Evolutionary conservation across 2,329 filamentous ascomycete species (phyloP), one percentile per base, ranked within the genome.

Genomic region (Geosmithia morbida): DNA sequence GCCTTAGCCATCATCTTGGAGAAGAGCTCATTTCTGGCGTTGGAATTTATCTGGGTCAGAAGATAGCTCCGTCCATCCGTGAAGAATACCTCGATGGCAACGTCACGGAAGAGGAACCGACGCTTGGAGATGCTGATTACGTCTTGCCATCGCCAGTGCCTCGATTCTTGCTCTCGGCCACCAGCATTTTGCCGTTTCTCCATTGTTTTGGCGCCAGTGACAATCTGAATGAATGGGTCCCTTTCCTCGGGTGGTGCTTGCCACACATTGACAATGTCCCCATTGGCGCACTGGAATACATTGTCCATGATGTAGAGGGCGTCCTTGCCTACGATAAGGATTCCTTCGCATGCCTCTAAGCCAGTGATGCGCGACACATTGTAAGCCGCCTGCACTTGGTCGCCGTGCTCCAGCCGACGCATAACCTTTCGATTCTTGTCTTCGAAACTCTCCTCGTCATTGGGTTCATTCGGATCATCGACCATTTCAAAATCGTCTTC

Each of bases 401-500:
- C 92, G 5, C 89, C 88, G 13, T 85, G 83, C 55, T 95, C 84
- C 11, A 98, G 72, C 52, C 87, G 90, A 46, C 92, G 79, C 87
- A 97, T 94, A 43, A 98, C 90, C 63, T 96, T 96, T 43, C 94
- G 79, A 58, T 98, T 97, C 68, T 96, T 97, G 63, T 98, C 94
- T 63, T 98, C 94, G 52, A 94, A 94, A 1, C 81, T 83, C 54
- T 83, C 79, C 14, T 81, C 77, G 43, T 92, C 87, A 22, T 86
- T 77, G 41, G 84, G 79, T 48, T 90, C 85, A 56, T 88, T 88
- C 0, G 90, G 89, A 51, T 96, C 90, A 50, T 97, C 89, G 7
- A 98, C 83, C 53, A 98, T 79, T 64, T 98, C 92, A 58, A 95
- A 98, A 54, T 94, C 94, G 43, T 97, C 92, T 49, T 96, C 92